phyloP scores from a whole-genome alignment of 495 filamentous ascomycete species.

The Annulohypoxylon stygium region DNA sequence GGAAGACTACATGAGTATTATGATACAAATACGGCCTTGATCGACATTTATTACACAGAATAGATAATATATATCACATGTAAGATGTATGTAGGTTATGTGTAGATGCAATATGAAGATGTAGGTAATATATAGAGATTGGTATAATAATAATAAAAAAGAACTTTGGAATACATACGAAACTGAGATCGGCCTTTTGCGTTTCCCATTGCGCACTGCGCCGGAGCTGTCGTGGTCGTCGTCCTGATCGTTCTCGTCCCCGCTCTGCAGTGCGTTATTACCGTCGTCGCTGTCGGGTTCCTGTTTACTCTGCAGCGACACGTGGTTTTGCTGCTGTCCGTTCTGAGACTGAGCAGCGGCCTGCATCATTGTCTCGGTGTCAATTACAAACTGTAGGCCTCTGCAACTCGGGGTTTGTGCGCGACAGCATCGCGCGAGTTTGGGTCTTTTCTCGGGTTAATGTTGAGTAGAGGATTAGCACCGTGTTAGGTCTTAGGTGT shows the following conservation, averaged over 20 bases:
- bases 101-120: conserved; percentile 3
- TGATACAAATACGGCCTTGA: conserved; percentile 8
- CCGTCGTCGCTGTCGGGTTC: conserved; percentile 52
- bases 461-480: conserved; percentile 56
- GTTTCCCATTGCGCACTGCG: conserved; percentile 56
- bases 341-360: conserved; percentile 35
- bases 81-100: neutral
- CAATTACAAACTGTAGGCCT: conserved; percentile 40
- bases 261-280: conserved; percentile 47
- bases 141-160: neutral
- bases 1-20: neutral
- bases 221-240: conserved; percentile 57
- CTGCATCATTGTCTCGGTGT: conserved; percentile 48
- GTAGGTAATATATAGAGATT: neutral
- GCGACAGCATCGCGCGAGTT: conserved; percentile 43
- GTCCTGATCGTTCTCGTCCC: conserved; percentile 56
- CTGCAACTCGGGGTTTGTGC: conserved; percentile 43
- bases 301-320: conserved; percentile 39
- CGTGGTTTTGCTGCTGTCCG: conserved; percentile 39
- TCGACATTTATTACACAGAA: neutral
- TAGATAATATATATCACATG: conserved; percentile 1
- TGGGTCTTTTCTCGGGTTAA: conserved; percentile 57
- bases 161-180: conserved; percentile 57
- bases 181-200: conserved; percentile 71
- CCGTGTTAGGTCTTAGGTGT: neutral